Evolutionary conservation across 495 filamentous ascomycete species (phyloP), one percentile per base, ranked within the genome.

Genomic region (Penicillium longicatenatum): DNA sequence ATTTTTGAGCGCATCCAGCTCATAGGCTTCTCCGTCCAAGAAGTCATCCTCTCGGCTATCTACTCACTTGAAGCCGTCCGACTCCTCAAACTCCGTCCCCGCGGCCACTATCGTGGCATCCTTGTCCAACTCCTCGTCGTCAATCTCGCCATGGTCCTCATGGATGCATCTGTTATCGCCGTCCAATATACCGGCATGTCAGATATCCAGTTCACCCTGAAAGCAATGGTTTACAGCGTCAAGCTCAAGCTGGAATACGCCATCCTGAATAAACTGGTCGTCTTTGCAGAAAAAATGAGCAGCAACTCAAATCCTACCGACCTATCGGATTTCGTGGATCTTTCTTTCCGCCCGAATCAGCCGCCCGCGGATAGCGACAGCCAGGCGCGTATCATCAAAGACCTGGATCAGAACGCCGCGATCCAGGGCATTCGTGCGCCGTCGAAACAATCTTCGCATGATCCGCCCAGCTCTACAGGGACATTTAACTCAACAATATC

Each of bases 181-280:
- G 55, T 73, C 31, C 77, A 85, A 55, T 82, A 75, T 61, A 59
- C 75, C 2, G 68, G 73, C 12, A 53, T 70, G 37, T 81, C 77
- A 50, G 68, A 76, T 20, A 67, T 84, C 24, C 73, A 86, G 63
- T 77, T 78, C 29, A 74, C 74, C 26, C 72, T 78, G 60, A 85
- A 85, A 58, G 69, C 70, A 9, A 62, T 80, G 43, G 70, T 78
- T 5, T 86, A 84, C 62, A 81, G 81, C 60, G 61, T 85, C 55
- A 86, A 86, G 64, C 70, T 86, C 51, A 83, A 82, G 55, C 59
- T 83, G 29, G 82, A 86, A 64, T 79, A 81, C 57, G 70, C 68
- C 46, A 75, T 85, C 35, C 68, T 85, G 33, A 77, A 80, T 61
- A 74, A 72, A 47, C 61, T 81, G 17, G 73, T 80, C 22, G 55